Conservation (phyloP, 331 rosid species). For the Malus hybrid region DNA sequence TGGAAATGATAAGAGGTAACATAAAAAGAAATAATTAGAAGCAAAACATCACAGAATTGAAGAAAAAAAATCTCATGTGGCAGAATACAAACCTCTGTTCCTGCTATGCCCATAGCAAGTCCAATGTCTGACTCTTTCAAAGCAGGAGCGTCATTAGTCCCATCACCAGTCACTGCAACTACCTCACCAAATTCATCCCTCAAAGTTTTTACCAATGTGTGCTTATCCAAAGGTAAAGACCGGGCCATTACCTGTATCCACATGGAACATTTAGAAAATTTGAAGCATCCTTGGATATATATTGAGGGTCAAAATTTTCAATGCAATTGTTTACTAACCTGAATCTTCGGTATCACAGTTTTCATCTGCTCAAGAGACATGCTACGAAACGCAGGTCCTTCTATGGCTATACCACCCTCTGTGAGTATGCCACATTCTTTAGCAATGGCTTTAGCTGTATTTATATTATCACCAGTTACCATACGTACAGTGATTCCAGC, state of each 20-base stretch:
- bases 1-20: too few species aligned
- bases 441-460: constrained; percentile 88
- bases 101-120: constrained; percentile 98
- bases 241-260: constrained; percentile 88
- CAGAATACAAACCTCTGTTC: constrained; percentile 64
- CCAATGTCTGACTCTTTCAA: constrained; percentile 88
- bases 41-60: not conserved
- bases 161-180: constrained; percentile 95
- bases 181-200: constrained; percentile 64
- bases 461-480: constrained; percentile 92
- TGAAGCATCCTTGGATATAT: constrained; percentile 7
- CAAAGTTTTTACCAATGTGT: constrained; percentile 63
- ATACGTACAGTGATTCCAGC: constrained; percentile 87
- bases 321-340: constrained; percentile 36
- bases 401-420: constrained; percentile 61
- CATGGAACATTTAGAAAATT: constrained; percentile 15
- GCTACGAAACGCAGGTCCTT: constrained; percentile 39
- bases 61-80: not conserved
- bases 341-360: constrained; percentile 60
- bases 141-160: constrained; percentile 97
- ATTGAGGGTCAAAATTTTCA: constrained; percentile 6
- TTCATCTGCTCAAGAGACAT: constrained; percentile 53
- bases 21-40: not conserved
- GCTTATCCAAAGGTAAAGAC: constrained; percentile 74
- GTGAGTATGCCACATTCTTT: constrained; percentile 93